Evolutionary conservation across 176 grass and related monocot species (phyloP).

Genomic region (Cocos nucifera): DNA sequence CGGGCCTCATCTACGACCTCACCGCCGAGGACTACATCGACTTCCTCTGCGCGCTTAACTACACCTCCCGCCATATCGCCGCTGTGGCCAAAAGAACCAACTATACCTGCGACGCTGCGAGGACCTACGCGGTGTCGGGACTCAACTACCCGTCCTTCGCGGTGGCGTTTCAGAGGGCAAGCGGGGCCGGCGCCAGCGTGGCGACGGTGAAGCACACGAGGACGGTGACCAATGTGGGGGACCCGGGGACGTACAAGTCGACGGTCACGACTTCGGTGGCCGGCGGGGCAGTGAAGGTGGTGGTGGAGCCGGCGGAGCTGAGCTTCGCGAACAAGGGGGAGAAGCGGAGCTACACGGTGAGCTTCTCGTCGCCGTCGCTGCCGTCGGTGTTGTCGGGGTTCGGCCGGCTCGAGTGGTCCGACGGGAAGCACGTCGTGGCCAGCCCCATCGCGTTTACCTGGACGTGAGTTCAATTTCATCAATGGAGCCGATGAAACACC

Average conservation of each 20-base stretch:
- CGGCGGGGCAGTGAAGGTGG: slow-evolving; percentile 35
- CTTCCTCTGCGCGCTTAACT: slow-evolving; percentile 84
- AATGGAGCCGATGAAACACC: too few species aligned
- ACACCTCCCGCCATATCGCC: slow-evolving; percentile 63
- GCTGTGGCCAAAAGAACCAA: slow-evolving; percentile 44
- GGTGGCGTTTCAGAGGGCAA: slow-evolving; percentile 25
- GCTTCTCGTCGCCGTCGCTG: slow-evolving; percentile 39
- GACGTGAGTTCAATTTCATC: not conserved
- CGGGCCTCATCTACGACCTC: slow-evolving; percentile 77
- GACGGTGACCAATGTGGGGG: slow-evolving; percentile 72
- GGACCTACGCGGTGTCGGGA: slow-evolving; percentile 35
- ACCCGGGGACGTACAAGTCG: slow-evolving; percentile 60
- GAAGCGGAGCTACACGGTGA: slow-evolving; percentile 79
- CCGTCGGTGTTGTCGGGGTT: slow-evolving; percentile 49
- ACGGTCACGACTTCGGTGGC: slow-evolving; percentile 22
- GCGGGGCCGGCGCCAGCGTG: slow-evolving; percentile 1
- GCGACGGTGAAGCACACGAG: slow-evolving; percentile 55
- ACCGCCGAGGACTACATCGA: slow-evolving; percentile 59
- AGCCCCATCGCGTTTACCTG: slow-evolving; percentile 71
- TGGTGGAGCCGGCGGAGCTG: slow-evolving; percentile 55
- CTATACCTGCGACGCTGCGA: slow-evolving; percentile 38
- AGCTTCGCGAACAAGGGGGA: slow-evolving; percentile 52
- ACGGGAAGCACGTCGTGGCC: slow-evolving; percentile 67
- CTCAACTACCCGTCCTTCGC: slow-evolving; percentile 96
- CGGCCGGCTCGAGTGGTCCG: slow-evolving; percentile 69